Conservation (phyloP, 495 filamentous ascomycete species). For the Trichocladium antarcticum region DNA sequence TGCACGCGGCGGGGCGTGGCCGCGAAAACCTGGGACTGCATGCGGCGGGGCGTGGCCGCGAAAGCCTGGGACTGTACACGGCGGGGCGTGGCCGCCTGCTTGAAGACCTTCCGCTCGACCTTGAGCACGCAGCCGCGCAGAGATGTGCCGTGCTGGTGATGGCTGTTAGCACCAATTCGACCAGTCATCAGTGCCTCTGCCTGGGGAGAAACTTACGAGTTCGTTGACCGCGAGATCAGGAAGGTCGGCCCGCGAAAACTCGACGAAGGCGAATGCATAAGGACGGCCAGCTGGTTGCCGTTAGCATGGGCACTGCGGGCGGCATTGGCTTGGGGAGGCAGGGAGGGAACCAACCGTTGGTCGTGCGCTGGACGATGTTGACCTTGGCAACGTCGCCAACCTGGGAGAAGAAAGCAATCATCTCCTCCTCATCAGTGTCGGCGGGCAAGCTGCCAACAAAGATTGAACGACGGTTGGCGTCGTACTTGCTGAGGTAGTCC, state of each 20-base stretch:
- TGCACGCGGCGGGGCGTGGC: too few species aligned
- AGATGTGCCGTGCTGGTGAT: background rate
- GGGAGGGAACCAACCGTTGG: conserved; percentile 6
- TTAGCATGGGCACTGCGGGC: conserved; percentile 9
- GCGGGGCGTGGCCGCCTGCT: background rate
- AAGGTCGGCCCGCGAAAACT: conserved; percentile 30
- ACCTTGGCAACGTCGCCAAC: conserved; percentile 35
- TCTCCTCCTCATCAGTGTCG: conserved; percentile 25
- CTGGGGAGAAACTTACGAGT: conserved; percentile 11
- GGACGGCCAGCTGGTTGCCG: background rate
- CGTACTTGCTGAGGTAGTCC: conserved; percentile 32
- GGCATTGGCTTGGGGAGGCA: background rate
- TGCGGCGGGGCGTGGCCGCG: background rate
- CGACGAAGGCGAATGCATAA: conserved; percentile 45
- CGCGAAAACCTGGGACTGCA: too few species aligned
- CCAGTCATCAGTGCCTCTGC: too few species aligned
- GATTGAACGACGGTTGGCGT: conserved; percentile 39
- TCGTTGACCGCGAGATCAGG: conserved; percentile 31
- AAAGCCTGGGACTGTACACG: conserved; percentile 13
- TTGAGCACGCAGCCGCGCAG: conserved; percentile 6
- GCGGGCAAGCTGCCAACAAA: conserved; percentile 42
- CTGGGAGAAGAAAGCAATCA: conserved; percentile 29
- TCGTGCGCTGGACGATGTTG: conserved; percentile 27
- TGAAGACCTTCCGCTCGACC: conserved; percentile 15
- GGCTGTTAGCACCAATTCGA: conserved; percentile 4